phyloP scores from a whole-genome alignment of 1,284 basidiomycete species.

The Ceraceosorus bombacis region DNA sequence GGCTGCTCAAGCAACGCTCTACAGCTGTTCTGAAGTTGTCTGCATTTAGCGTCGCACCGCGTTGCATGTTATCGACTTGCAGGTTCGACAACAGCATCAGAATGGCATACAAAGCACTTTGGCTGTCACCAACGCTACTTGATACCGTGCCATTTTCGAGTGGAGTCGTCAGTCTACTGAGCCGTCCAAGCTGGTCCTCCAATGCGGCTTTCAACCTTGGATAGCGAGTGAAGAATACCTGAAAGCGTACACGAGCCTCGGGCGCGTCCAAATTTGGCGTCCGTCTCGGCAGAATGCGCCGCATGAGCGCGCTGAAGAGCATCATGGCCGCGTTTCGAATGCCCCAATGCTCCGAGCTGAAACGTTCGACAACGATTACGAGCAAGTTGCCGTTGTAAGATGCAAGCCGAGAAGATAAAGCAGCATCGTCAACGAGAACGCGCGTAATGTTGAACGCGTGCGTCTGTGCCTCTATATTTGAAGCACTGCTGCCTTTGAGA shows the following conservation, averaged over 20 bases:
- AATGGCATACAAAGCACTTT: conserved; percentile 27
- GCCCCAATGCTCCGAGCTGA: conserved; percentile 47
- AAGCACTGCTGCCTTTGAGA: conserved; percentile 12
- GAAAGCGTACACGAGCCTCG: conserved; percentile 20
- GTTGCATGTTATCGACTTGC: conserved; percentile 19
- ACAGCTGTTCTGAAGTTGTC: conserved; percentile 15
- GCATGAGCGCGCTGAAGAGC: conserved; percentile 45
- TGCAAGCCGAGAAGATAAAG: conserved; percentile 25
- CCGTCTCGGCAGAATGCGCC: conserved; percentile 35
- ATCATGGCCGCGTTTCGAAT: conserved; percentile 49
- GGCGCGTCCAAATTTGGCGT: conserved; percentile 28
- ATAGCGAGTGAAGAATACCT: conserved; percentile 30
- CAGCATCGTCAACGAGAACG: conserved; percentile 39
- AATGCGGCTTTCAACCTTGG: conserved; percentile 16
- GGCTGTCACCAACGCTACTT: not conserved
- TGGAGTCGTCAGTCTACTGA: not conserved
- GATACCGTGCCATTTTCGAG: not conserved
- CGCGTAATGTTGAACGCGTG: conserved; percentile 49
- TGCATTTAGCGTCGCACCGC: conserved; percentile 9
- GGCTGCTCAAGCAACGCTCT: conserved; percentile 22
- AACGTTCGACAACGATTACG: conserved; percentile 42
- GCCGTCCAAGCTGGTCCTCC: conserved; percentile 1
- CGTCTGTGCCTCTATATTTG: conserved; percentile 13
- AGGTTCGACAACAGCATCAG: conserved; percentile 35
- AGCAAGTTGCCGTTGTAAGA: conserved; percentile 39